Base-by-base conservation (phyloP, 352 stramenopile species). In the Globisporangium barbulae region DNA sequence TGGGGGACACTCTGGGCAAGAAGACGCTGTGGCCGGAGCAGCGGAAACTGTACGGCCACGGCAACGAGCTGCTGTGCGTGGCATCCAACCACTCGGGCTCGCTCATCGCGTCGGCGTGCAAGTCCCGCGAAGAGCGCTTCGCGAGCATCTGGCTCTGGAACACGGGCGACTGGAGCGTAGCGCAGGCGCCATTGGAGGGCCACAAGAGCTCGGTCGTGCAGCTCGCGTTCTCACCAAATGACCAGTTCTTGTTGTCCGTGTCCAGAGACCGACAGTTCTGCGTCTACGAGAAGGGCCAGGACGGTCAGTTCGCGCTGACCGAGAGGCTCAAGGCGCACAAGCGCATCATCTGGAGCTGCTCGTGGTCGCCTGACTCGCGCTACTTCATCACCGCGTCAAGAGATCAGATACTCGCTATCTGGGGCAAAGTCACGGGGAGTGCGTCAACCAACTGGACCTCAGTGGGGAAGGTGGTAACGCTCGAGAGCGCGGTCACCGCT, bases 181-280 rank as follows among this genome's bases (percentile, higher is more conserved):
- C 67, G 0, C 71, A 83, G 13, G 31, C 61, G 7, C 83, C 81
- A 5, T 59, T 94, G 1, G 70, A 69, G n/a, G 85, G 81, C 12
- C 85, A 90, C 67, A 89, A 88, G 64, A 91, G 83, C 62, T 92
- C 85, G 0, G 83, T 92, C 9, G 85, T 94, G 37, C 83, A 92
- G 59, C 60, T 92, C 31, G 78, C 77, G 37, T 94, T 94, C 50
- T 88, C 83, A 2, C 74, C 76, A 0, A 79, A 88, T 50, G 83
- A 94, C 47, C 62, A 72, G 25, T 81, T 67, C 19, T 53, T 94
- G 35, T 33, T 89, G 7, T 92, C 83, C 0, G 85, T 92, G 10
- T 94, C 85, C 0, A 84, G 83, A 41, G 85, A 94, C 25, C 79
- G 81, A 2, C 81, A 91, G 19, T 77, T 92, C 13, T 92, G 83